Base-by-base conservation (phyloP, 192 early-diverging fungal species). In the Chytriomyces sp. region DNA sequence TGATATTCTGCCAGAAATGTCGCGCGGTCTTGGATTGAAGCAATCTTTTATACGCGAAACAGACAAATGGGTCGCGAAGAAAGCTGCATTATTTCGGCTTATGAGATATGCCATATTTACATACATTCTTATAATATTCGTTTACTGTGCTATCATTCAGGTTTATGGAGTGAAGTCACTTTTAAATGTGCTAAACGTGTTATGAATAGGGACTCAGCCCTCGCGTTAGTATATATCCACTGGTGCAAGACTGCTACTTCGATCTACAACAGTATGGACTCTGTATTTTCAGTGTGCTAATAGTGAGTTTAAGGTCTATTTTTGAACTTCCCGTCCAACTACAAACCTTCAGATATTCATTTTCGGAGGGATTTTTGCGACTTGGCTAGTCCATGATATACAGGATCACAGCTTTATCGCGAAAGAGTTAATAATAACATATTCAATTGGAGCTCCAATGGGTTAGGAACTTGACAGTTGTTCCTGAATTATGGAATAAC, bases 311-410 rank as follows among this genome's bases (percentile, higher is more conserved):
- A n/a, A 14, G 14, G 17, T 22, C 44, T 22, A n/a, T 49, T 49
- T 22, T 22, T 49, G 22, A 49, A 14, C 22, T 22, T 49, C 44
- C 19, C 41, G 8, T 7, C 41, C 44, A 49, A 49, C 33, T 61
- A 36, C 22, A 30, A 30, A 30, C 14, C 31, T 28, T 17, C 36
- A 61, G 59, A 30, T 61, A 36, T 32, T 31, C 22, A 61, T 61
- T 17, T 30, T 61, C 33, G 59, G 28, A 10, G 59, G 59, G 12
- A 28, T 61, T 17, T 36, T 61, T 37, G 28, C 59, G 2, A 36
- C 33, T 19, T 61, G 59, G 59, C 59, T 61, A n/a, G 36, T 61
- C 7, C 25, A 10, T 19, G 59, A 61, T 33, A 61, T 61, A 4
- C 28, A 36, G 25, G 59, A 61, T 37, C 22, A 36, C 32, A 61